phyloP scores from a whole-genome alignment of 768 basidiomycete species.

The Hypholoma sublateritium region DNA sequence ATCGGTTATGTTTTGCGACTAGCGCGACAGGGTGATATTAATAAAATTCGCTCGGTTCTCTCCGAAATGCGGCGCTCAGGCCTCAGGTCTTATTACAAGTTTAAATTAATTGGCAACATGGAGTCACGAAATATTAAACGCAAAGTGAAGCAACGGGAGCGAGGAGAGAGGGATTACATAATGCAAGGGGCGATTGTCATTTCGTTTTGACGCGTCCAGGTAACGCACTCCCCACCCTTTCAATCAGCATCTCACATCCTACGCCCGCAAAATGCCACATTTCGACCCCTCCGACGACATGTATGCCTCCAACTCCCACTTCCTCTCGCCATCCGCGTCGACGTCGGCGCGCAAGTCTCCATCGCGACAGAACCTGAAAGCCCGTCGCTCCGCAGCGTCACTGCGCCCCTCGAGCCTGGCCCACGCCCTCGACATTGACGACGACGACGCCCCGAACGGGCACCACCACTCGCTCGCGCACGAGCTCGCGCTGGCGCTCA shows the following conservation, averaged over 20 bases:
- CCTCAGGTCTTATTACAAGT: too few relatives aligned
- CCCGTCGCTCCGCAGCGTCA: slow-evolving; percentile 51
- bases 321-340: slow-evolving; percentile 27
- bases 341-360: slow-evolving; percentile 33
- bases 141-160: not conserved
- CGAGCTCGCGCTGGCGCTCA: slow-evolving; percentile 82
- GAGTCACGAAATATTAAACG: too few relatives aligned
- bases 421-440: slow-evolving; percentile 18
- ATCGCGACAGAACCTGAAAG: slow-evolving; percentile 30
- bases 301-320: slow-evolving; percentile 28
- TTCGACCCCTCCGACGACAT: slow-evolving; percentile 32
- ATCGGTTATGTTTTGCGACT: too few relatives aligned
- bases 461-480: slow-evolving; percentile 75
- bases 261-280: slow-evolving; percentile 26
- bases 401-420: slow-evolving; percentile 45
- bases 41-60: too few relatives aligned
- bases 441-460: slow-evolving; percentile 38
- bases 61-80: too few relatives aligned
- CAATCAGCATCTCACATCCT: slow-evolving; percentile 10
- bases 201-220: not conserved
- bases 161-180: not conserved
- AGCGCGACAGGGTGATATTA: too few relatives aligned
- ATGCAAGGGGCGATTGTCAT: not conserved
- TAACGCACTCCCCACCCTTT: not conserved
- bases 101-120: too few relatives aligned